phyloP scores from a whole-genome alignment of 2,329 filamentous ascomycete genomes.

The Verticillium tricorpus region DNA sequence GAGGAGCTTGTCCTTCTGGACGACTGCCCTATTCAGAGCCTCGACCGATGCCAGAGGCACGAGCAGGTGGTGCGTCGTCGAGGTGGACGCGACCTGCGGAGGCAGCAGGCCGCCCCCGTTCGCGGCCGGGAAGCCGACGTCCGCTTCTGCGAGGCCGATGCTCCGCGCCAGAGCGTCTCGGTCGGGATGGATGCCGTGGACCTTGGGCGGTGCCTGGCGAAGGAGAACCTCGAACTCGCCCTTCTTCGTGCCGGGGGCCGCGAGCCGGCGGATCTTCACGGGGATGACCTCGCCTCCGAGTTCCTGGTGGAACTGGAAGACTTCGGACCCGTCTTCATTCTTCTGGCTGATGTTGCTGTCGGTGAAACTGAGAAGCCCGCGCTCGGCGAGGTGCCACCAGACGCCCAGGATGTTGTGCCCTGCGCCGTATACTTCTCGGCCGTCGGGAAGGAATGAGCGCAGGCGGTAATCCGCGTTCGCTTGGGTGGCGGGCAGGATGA shows the following conservation, averaged over 20 bases:
- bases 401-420: constrained; percentile 18
- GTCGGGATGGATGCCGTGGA: constrained; percentile 10
- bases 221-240: constrained; percentile 6
- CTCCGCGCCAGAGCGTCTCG: constrained; percentile 3
- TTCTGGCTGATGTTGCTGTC: neutral
- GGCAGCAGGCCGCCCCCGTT: neutral
- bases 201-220: constrained; percentile 9
- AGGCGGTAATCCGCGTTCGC: constrained; percentile 7
- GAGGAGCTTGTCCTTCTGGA: constrained; percentile 11
- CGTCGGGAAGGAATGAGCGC: constrained; percentile 15
- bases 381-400: constrained; percentile 17
- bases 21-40: constrained; percentile 5
- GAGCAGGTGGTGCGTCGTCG: constrained; percentile 13
- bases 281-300: constrained; percentile 7
- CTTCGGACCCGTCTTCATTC: constrained; percentile 2
- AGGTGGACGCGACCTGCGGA: constrained; percentile 14
- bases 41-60: constrained; percentile 10
- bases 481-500: constrained; percentile 6
- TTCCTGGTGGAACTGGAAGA: constrained; percentile 9
- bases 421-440: constrained; percentile 15
- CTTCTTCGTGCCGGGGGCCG: neutral
- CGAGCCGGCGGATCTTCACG: constrained; percentile 3
- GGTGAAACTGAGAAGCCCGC: constrained; percentile 8
- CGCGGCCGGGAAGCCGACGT: constrained; percentile 5
- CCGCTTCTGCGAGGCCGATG: constrained; percentile 4